Base-by-base conservation (phyloP, 2,329 filamentous ascomycete genomes). In the Knoxdaviesia capensis region DNA sequence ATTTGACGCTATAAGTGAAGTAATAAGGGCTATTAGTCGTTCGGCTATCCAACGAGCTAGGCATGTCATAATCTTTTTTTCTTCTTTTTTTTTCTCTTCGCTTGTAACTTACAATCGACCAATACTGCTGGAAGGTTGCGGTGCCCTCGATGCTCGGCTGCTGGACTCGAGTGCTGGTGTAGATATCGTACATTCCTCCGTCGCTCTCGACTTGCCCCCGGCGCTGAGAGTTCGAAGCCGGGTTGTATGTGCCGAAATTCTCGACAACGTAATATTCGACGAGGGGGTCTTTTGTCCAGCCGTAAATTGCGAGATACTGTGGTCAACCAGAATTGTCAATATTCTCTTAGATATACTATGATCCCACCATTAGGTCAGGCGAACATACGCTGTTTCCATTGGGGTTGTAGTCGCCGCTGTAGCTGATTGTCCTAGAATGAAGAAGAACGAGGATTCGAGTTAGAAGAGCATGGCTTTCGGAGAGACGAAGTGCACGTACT, bases 71-170 rank as follows among this genome's bases (percentile, higher is more conserved):
- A 2, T 20, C 20, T 2, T 20, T 20, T 20, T 20, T 20, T 2
- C 3, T 20, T 20, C 3, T 20, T 20, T 20, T 20, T 20, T 2
- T 20, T 20, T 20, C 20, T 20, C 20, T 20, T 20, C 20, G 3
- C 20, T 20, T 20, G 20, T 20, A 3, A 20, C 20, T 20, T 20
- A 20, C 20, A 20, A 72, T 62, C 20, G 61, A 65, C 65, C 63
- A 69, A 56, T 61, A 71, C 56, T 71, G 68, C 51, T 64, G 55
- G 52, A 71, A 70, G 41, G 64, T 69, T 38, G 50, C 47, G 31
- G 62, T 69, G 35, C 67, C 67, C 35, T 62, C 51, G 41, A 69
- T 68, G 39, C 59, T 64, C n/a, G 65, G 65, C 41, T 56, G 54
- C 48, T 68, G 64, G 48, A 49, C 49, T 20, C 59, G 56, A 6